A percentile compares a stretch with the other conserved stretches of the same genome.
Evolutionary conservation across 192 early-diverging fungal genomes (phyloP).

Genomic region (Entomortierella parvispora): DNA sequence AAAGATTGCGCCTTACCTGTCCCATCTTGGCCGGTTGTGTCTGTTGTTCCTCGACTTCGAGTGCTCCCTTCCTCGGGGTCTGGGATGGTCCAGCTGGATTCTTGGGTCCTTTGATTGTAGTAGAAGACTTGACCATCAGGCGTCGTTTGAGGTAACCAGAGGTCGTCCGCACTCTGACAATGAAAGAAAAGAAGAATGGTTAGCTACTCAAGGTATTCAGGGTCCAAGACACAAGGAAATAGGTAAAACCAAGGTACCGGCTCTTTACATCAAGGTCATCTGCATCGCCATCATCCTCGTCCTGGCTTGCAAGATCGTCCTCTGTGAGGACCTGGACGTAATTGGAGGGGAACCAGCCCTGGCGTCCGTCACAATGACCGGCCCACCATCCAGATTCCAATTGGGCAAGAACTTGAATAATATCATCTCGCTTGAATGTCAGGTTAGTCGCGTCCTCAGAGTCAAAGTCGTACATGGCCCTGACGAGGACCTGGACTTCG

Average conservation of each 20-base stretch:
- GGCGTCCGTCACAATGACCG: slow-evolving; percentile 69
- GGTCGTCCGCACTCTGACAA: slow-evolving; percentile 39
- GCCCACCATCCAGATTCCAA: slow-evolving; percentile 93
- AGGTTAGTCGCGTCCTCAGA: slow-evolving; percentile 77
- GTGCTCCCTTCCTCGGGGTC: slow-evolving; percentile 34
- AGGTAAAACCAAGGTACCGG: not conserved
- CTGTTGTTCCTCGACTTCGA: slow-evolving; percentile 20
- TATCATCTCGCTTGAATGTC: slow-evolving; percentile 77
- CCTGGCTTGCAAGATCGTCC: slow-evolving; percentile 57
- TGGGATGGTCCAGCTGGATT: slow-evolving; percentile 54
- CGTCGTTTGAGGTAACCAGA: slow-evolving; percentile 58
- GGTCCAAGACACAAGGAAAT: not conserved
- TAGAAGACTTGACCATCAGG: slow-evolving; percentile 61
- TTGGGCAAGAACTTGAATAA: slow-evolving; percentile 83
- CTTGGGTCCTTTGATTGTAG: slow-evolving; percentile 53
- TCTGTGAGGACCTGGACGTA: slow-evolving; percentile 67
- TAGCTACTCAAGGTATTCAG: not conserved
- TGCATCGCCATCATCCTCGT: slow-evolving; percentile 29
- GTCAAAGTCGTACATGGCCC: slow-evolving; percentile 83
- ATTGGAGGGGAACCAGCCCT: slow-evolving; percentile 85
- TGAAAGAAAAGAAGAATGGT: not conserved
- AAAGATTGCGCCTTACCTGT: slow-evolving; percentile 24
- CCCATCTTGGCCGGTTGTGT: slow-evolving; percentile 18
- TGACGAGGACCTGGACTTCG: slow-evolving; percentile 55
- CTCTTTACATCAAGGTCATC: slow-evolving; percentile 42